Evolutionary conservation across 768 basidiomycete genomes (phyloP).

Genomic region (Suillus luteus): DNA sequence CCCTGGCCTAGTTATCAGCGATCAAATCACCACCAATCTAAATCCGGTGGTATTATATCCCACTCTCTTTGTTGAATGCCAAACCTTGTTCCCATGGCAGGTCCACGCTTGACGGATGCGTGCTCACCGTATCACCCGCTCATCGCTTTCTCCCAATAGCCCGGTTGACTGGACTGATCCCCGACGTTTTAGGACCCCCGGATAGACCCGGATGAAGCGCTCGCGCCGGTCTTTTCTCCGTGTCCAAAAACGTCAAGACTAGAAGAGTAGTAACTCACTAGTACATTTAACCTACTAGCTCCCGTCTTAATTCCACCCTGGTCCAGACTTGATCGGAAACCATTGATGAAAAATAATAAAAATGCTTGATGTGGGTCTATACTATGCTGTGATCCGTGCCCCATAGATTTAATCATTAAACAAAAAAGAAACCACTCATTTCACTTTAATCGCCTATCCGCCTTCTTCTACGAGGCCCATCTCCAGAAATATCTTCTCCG

Average conservation of each 20-base stretch:
- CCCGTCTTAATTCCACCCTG: constrained; percentile 5
- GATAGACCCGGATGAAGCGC: background rate
- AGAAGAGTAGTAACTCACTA: constrained; percentile 8
- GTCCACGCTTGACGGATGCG: constrained; percentile 7
- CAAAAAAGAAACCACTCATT: constrained; percentile 35
- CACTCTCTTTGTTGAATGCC: background rate
- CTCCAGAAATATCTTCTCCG: constrained; percentile 35
- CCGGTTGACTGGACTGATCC: background rate
- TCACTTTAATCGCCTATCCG: constrained; percentile 55
- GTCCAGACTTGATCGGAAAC: constrained; percentile 17
- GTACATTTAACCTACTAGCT: constrained; percentile 5
- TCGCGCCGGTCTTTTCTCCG: constrained; percentile 1
- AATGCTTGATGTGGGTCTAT: constrained; percentile 27
- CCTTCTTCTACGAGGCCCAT: constrained; percentile 55
- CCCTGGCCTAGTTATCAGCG: constrained; percentile 3
- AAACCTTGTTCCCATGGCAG: constrained; percentile 11
- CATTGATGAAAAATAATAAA: constrained; percentile 20
- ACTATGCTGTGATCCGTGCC: constrained; percentile 20
- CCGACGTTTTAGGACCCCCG: background rate
- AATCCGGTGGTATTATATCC: background rate
- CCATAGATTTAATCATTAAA: constrained; percentile 26
- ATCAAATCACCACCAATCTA: constrained; percentile 6
- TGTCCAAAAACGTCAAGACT: background rate
- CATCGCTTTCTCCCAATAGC: background rate
- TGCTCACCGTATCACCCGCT: background rate